phyloP scores from a whole-genome alignment of 495 filamentous ascomycete species.

The Echria macrotheca region DNA sequence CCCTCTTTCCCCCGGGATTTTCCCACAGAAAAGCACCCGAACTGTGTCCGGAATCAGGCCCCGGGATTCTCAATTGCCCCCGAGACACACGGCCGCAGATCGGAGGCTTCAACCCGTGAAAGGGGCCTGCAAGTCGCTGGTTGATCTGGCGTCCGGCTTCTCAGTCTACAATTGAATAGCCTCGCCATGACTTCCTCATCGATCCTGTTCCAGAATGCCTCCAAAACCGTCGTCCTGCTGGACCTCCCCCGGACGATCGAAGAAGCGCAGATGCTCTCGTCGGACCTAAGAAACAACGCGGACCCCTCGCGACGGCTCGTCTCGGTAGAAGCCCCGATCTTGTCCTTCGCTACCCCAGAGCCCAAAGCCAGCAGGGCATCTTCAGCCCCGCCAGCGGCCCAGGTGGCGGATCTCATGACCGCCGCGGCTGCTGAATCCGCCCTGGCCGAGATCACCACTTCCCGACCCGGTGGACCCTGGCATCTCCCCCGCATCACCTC shows the following conservation, averaged over 20 bases:
- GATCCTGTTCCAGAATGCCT: slow-evolving; percentile 37
- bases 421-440: slow-evolving; percentile 36
- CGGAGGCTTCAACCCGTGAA: too few relatives aligned
- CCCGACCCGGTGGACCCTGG: slow-evolving; percentile 41
- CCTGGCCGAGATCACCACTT: slow-evolving; percentile 28
- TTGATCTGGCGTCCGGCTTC: neutral
- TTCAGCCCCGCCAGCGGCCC: slow-evolving; percentile 24
- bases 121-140: neutral
- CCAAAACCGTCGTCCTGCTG: slow-evolving; percentile 32
- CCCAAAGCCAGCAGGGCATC: slow-evolving; percentile 24
- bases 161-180: neutral
- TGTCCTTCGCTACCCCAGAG: slow-evolving; percentile 42
- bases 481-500: slow-evolving; percentile 34
- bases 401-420: slow-evolving; percentile 42
- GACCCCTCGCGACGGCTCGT: slow-evolving; percentile 26
- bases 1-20: neutral
- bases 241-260: slow-evolving; percentile 44
- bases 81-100: too few relatives aligned
- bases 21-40: neutral
- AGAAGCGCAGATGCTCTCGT: slow-evolving; percentile 38
- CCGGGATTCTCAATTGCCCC: slow-evolving; percentile 2
- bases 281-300: slow-evolving; percentile 7
- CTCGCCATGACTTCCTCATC: slow-evolving; percentile 26
- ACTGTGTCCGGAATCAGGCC: neutral
- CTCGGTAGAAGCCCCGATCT: slow-evolving; percentile 29